Evolutionary conservation across 306 rosid species (phyloP).

Genomic region (Gillenia trifoliata): DNA sequence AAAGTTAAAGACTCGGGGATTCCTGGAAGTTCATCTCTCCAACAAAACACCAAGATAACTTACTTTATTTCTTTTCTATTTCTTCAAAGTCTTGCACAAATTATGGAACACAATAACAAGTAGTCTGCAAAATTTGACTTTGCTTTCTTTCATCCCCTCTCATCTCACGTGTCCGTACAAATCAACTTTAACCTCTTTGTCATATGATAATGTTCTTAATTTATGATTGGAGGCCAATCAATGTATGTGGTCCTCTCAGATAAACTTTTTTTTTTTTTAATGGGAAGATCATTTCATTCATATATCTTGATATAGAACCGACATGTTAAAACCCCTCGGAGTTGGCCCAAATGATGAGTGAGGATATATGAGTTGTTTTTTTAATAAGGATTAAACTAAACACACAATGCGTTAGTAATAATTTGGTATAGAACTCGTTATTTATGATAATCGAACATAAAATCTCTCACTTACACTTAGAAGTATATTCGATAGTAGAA

Average conservation of each 20-base stretch:
- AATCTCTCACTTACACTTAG: no score
- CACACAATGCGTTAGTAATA: no score
- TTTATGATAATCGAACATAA: no score
- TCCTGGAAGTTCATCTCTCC: constrained; percentile 21
- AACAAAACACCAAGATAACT: constrained; percentile 10
- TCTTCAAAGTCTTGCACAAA: not conserved
- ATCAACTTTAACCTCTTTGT: not conserved
- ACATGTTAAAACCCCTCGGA: no score
- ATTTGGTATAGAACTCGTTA: no score
- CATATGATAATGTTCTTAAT: not conserved
- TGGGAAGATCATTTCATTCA: no score
- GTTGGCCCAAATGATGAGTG: no score
- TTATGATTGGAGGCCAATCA: not conserved
- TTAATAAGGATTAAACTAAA: no score
- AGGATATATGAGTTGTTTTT: no score
- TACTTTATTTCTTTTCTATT: not conserved
- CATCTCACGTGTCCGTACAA: not conserved
- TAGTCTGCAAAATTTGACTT: constrained; percentile 6
- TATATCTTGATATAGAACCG: no score
- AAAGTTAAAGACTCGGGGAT: constrained; percentile 13
- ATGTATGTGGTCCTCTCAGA: not conserved
- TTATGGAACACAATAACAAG: not conserved
- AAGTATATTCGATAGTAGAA: no score
- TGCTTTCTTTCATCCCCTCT: not conserved
- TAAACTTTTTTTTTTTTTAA: no score